phyloP scores from a whole-genome alignment of 202 grass and related monocot species.

The Schoenoplectus tabernaemontani region DNA sequence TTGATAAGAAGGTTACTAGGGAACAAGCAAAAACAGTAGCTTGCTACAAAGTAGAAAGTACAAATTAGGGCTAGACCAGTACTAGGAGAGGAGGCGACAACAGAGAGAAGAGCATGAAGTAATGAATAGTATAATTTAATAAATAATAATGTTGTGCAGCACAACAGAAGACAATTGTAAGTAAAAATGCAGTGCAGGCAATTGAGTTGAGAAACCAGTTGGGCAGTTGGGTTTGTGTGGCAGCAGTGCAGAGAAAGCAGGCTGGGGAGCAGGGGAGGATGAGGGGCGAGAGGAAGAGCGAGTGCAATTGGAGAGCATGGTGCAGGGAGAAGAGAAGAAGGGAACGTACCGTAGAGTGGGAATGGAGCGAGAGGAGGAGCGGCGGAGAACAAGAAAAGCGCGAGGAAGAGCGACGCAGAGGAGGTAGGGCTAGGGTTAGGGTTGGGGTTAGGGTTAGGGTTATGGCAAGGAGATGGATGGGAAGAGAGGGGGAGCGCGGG shows the following conservation, averaged over 20 bases:
- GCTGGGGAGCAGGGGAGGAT: too few species aligned
- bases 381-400: too few species aligned
- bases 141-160: too few species aligned
- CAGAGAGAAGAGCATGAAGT: too few species aligned
- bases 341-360: neutral
- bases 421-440: constrained; percentile 65
- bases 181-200: neutral
- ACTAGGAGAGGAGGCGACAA: too few species aligned
- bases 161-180: too few species aligned
- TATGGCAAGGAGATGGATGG: neutral
- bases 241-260: neutral
- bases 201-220: neutral
- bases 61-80: too few species aligned
- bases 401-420: neutral
- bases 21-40: neutral
- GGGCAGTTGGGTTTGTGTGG: neutral
- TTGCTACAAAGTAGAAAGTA: too few species aligned
- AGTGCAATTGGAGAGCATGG: neutral
- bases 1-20: neutral
- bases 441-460: constrained; percentile 79
- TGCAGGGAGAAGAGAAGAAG: neutral
- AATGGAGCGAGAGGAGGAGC: too few species aligned
- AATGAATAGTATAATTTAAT: too few species aligned
- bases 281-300: neutral
- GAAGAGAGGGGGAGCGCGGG: neutral